Percentiles rank a stretch among this genome's conserved stretches.
These are phyloP conservation scores for Schoenoplectus tabernaemontani DNA, from an alignment of 202 grass and related monocot genomes.

Conservation along the genomic window DNA sequence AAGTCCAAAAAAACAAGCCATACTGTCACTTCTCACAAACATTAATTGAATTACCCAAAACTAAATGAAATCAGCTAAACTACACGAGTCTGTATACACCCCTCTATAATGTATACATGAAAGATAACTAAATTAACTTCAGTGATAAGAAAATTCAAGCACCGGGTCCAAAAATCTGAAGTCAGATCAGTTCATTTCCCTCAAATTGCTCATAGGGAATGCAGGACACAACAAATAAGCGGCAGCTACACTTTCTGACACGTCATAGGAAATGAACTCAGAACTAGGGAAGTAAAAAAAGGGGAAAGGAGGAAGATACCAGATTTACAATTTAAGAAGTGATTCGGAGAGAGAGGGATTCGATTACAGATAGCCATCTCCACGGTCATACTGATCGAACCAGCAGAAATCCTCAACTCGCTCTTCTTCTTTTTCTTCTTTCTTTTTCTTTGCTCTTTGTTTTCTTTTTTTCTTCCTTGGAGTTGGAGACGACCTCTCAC, in stretches of 20 bases:
- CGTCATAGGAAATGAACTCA: not conserved
- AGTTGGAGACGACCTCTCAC: not conserved
- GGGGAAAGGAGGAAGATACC: slow-evolving; percentile 20
- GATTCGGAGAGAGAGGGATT: slow-evolving; percentile 27
- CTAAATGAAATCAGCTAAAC: not conserved
- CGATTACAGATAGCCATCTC: slow-evolving; percentile 32
- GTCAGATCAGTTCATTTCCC: not conserved
- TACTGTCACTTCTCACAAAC: not conserved
- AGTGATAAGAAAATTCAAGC: not conserved
- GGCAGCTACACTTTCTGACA: not conserved
- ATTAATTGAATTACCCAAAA: not conserved
- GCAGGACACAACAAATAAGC: not conserved
- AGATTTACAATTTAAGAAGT: slow-evolving; percentile 25
- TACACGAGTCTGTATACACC: too few species aligned
- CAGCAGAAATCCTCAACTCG: not conserved
- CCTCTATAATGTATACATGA: not conserved
- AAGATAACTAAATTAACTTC: not conserved
- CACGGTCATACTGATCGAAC: slow-evolving; percentile 18
- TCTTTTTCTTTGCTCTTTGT: not conserved
- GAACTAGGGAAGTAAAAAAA: too few species aligned
- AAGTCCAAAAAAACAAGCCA: not conserved
- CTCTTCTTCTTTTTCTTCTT: not conserved
- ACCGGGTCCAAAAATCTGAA: not conserved
- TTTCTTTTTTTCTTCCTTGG: not conserved
- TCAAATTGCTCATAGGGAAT: not conserved